A percentile compares a stretch with the other conserved stretches of the same genome.
Conservation (phyloP, 208 protist species). For the Leishmania arabica region DNA sequence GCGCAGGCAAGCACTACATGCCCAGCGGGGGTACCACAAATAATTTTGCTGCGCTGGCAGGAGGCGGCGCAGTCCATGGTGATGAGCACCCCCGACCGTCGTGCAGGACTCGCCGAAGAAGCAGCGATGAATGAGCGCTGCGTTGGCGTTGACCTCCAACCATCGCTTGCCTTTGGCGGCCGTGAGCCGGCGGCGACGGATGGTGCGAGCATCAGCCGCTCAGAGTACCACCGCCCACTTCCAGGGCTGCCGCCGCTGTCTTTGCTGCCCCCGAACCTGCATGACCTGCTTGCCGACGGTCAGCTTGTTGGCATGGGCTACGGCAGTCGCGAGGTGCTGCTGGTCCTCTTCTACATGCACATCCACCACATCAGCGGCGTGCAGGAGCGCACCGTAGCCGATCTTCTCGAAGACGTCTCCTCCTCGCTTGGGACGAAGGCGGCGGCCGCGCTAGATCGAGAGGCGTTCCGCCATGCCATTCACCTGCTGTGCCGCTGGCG, state of each 20-base stretch:
- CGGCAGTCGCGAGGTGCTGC: conserved; percentile 50
- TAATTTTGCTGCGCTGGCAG: conserved; percentile 8
- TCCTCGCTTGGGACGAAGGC: conserved; percentile 71
- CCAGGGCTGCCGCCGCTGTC: conserved; percentile 18
- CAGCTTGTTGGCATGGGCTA: conserved; percentile 62
- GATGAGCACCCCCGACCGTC: not conserved
- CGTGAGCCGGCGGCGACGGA: not conserved
- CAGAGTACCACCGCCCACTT: not conserved
- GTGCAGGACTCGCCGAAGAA: not conserved
- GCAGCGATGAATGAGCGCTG: not conserved
- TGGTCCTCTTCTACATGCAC: conserved; percentile 66
- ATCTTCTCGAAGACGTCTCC: conserved; percentile 75
- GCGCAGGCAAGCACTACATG: not conserved
- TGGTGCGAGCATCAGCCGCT: not conserved
- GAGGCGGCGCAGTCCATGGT: conserved; percentile 3
- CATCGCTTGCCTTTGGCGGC: not conserved
- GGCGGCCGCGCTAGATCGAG: conserved; percentile 59
- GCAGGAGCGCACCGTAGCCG: conserved; percentile 47
- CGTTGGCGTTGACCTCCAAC: not conserved
- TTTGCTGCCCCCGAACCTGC: conserved; percentile 38
- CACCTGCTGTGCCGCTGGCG: conserved; percentile 56
- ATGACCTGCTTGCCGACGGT: conserved; percentile 56
- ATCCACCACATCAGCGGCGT: conserved; percentile 55
- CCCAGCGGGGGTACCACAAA: conserved; percentile 10
- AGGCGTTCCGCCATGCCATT: conserved; percentile 57